phyloP scores from a whole-genome alignment of 768 basidiomycete species.

The Kwoniella europaea region DNA sequence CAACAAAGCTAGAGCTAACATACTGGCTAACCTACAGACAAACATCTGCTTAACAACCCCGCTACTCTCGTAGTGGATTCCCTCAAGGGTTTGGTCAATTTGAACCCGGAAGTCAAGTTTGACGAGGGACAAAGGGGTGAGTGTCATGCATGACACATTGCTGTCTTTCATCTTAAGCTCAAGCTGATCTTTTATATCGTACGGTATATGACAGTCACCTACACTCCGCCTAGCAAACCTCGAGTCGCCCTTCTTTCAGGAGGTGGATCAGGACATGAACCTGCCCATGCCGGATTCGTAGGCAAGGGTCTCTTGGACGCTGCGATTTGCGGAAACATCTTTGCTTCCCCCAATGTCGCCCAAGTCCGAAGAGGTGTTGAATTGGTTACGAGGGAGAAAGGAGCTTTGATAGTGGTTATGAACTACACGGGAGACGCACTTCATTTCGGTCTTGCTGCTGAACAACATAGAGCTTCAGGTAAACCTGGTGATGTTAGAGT shows the following conservation, averaged over 20 bases:
- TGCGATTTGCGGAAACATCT: constrained; percentile 85
- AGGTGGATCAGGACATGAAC: constrained; percentile 73
- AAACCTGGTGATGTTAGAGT: constrained; percentile 52
- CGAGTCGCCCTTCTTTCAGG: constrained; percentile 67
- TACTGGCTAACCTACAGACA: constrained; percentile 53
- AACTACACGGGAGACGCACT: constrained; percentile 60
- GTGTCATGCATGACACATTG: constrained; percentile 6
- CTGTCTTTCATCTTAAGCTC: neutral
- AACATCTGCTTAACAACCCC: constrained; percentile 80
- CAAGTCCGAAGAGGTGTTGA: constrained; percentile 84
- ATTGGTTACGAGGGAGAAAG: constrained; percentile 60
- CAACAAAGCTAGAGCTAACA: neutral
- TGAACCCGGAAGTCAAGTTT: constrained; percentile 74
- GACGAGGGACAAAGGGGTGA: constrained; percentile 75
- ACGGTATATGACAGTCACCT: constrained; percentile 8
- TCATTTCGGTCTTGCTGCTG: constrained; percentile 60
- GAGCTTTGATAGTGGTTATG: constrained; percentile 54
- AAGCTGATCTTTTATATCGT: neutral
- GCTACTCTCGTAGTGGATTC: constrained; percentile 76
- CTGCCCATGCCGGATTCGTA: constrained; percentile 87
- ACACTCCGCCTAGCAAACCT: constrained; percentile 22
- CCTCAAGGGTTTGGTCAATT: constrained; percentile 66
- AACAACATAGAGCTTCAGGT: constrained; percentile 51
- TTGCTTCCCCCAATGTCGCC: constrained; percentile 84
- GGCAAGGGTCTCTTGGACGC: constrained; percentile 80